Evolutionary conservation across 164 flowering plant species (phyloP).

Genomic region (Sedum album): DNA sequence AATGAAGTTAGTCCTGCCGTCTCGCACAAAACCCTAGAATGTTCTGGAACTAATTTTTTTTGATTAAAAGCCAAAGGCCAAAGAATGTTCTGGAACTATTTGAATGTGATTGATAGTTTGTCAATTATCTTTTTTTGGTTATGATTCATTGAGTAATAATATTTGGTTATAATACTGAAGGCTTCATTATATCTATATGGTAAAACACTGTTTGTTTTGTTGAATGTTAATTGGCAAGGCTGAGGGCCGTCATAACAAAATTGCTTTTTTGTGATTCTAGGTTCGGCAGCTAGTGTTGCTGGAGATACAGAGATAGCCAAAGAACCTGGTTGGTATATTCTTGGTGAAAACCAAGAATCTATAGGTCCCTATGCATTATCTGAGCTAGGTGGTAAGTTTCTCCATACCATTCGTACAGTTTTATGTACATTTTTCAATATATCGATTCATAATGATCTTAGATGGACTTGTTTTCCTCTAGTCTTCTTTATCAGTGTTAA

Average conservation of each 20-base stretch:
- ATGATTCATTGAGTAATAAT: no score
- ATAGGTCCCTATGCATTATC: slow-evolving; percentile 75
- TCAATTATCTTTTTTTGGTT: no score
- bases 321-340: slow-evolving; percentile 83
- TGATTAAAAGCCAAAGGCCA: no score
- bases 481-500: neutral
- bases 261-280: slow-evolving; percentile 5
- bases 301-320: slow-evolving; percentile 11
- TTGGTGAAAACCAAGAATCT: slow-evolving; percentile 61
- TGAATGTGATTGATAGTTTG: neutral
- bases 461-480: neutral
- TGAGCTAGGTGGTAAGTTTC: slow-evolving; percentile 65
- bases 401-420: neutral
- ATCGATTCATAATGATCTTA: neutral
- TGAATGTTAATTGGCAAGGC: neutral
- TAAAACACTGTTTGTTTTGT: neutral
- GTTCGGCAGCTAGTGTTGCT: slow-evolving; percentile 4
- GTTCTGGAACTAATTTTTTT: no score
- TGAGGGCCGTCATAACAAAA: no score
- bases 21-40: neutral
- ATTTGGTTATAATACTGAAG: neutral
- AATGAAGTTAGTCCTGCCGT: neutral
- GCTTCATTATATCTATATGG: no score
- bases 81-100: neutral
- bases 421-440: neutral